Percentiles rank a stretch among this genome's conserved stretches.
These are phyloP conservation scores for Amborella trichopoda DNA, from an alignment of 164 flowering plant species.

Conservation along the genomic window DNA sequence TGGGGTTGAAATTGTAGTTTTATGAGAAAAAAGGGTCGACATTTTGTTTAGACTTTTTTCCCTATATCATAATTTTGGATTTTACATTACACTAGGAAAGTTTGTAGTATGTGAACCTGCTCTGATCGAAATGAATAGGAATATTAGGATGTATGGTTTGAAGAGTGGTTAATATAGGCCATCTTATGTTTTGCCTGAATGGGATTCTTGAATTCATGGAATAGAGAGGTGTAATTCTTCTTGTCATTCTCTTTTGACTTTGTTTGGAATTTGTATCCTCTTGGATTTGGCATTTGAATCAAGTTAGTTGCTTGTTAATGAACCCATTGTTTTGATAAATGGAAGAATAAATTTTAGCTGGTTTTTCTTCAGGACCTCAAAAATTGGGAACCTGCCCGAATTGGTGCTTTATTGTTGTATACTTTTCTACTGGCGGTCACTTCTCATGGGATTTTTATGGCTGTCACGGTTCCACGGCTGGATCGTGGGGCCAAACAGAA, in stretches of 20 bases:
- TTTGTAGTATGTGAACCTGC: too few relatives aligned
- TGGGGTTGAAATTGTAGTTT: too few relatives aligned
- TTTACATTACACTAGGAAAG: too few relatives aligned
- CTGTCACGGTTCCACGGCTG: slow-evolving; percentile 36
- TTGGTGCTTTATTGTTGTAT: slow-evolving; percentile 54
- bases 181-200: not conserved
- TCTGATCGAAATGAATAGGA: too few relatives aligned
- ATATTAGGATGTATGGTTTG: too few relatives aligned
- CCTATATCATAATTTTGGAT: too few relatives aligned
- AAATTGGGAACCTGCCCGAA: slow-evolving; percentile 67
- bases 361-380: slow-evolving; percentile 52
- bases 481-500: slow-evolving; percentile 37
- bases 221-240: not conserved
- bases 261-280: not conserved
- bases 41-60: too few relatives aligned
- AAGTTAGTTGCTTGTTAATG: not conserved
- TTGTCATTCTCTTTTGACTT: not conserved
- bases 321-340: not conserved
- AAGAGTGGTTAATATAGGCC: not conserved
- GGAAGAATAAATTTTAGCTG: not conserved
- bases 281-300: not conserved
- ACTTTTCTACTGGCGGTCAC: slow-evolving; percentile 35
- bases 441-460: slow-evolving; percentile 46
- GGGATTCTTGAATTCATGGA: not conserved
- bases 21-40: too few relatives aligned